Evolutionary conservation across 2,329 filamentous ascomycete species (phyloP).

Genomic region (Xylaria sp.): DNA sequence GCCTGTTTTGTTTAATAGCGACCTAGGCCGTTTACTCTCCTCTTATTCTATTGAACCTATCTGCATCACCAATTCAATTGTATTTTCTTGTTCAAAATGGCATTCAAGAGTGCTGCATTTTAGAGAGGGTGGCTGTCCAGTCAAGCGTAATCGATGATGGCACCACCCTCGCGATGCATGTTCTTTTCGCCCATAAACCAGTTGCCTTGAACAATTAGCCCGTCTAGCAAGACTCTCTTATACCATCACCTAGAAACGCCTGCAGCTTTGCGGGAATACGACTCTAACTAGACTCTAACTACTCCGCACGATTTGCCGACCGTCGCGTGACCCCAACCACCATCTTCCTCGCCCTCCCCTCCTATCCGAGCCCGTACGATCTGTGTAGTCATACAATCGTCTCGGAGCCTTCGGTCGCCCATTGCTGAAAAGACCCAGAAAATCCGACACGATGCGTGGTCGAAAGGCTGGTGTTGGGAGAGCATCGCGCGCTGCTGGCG

Average conservation of each 20-base stretch:
- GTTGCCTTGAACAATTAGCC: constrained; percentile 37
- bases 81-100: constrained; percentile 53
- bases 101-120: constrained; percentile 57
- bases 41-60: neutral
- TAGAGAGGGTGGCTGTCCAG: constrained; percentile 65
- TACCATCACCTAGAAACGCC: constrained; percentile 24
- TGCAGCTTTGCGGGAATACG: constrained; percentile 12
- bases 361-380: constrained; percentile 17
- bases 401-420: constrained; percentile 16
- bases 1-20: constrained; percentile 33
- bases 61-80: neutral
- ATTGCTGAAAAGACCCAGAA: constrained; percentile 7
- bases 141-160: constrained; percentile 59
- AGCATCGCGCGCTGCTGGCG: constrained; percentile 48
- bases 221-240: constrained; percentile 15
- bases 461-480: constrained; percentile 45
- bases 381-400: constrained; percentile 1
- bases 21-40: neutral
- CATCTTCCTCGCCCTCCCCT: constrained; percentile 10
- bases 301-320: constrained; percentile 35
- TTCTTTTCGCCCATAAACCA: constrained; percentile 43
- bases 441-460: constrained; percentile 41
- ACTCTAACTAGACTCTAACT: constrained; percentile 20
- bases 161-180: constrained; percentile 63
- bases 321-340: constrained; percentile 33